Base-by-base conservation (phyloP, 1,284 basidiomycete species). In the Fomes fomentarius region DNA sequence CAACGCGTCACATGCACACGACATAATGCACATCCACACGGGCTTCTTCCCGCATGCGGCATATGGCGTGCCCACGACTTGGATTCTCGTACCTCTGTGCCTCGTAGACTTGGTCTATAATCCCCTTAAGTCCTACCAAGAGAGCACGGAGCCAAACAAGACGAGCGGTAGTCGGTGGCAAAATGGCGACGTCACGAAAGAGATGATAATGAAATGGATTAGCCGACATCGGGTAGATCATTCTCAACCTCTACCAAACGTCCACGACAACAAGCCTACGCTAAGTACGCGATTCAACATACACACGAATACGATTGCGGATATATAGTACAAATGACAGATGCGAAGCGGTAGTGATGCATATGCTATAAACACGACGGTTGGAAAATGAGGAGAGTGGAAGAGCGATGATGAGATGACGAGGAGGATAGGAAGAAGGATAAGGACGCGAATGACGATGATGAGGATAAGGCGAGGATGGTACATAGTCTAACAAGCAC, bases 311-410 rank as follows among this genome's bases (percentile, higher is more conserved):
- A 15, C 46, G 40, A 54, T 48, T 54, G 52, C 50, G 37, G 30
- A 47, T 38, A 50, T 47, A 48, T 48, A 54, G 52, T 54, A 54
- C 52, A 54, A 22, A 54, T 54, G 52, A 48, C 24, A 24, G 48
- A 50, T 50, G 41, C 17, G 14, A 15, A 21, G 25, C 17, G 15
- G 38, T 46, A 34, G 31, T 21, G 30, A 38, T 38, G 45, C 41
- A 37, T 48, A 44, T 43, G 51, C 35, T 47, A 54, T 42, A 54
- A 35, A 41, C 38, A 48, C 22, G 33, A 51, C 28, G 15, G 38
- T 24, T 40, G 9, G 30, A 21, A 21, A 37, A 28, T 14, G 33
- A 24, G 17, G 28, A 1, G 14, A 17, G 22, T 9, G 17, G 34
- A 10, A 8, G 19, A n/a, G n/a, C 10, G 15, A n/a, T n/a, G n/a